These are phyloP conservation scores for Dioszegia crocea DNA, from an alignment of 768 basidiomycete genomes.

Conservation along the genomic window DNA sequence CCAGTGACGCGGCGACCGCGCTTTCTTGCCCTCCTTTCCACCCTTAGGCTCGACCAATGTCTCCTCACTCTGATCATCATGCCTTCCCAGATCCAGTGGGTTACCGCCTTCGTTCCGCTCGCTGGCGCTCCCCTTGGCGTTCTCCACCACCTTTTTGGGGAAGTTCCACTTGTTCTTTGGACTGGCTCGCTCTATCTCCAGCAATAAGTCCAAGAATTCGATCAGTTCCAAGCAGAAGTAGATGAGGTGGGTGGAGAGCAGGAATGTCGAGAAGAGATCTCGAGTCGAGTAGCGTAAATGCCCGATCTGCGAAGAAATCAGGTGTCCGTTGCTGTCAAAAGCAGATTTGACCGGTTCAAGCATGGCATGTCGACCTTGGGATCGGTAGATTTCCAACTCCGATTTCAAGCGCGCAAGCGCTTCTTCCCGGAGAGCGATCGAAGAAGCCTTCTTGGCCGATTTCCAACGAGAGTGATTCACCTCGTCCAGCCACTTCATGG, in stretches of 20 bases:
- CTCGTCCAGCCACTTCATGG: conserved; percentile 43
- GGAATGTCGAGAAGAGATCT: conserved; percentile 57
- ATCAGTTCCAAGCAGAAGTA: conserved; percentile 51
- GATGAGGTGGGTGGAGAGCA: conserved; percentile 55
- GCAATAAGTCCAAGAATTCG: conserved; percentile 50
- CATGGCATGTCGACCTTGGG: conserved; percentile 45
- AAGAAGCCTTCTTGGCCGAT: conserved; percentile 8
- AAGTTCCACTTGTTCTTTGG: conserved; percentile 48
- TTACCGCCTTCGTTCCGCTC: conserved; percentile 25
- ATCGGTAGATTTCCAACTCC: conserved; percentile 21
- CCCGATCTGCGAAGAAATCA: conserved; percentile 12
- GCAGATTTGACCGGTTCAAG: conserved; percentile 54
- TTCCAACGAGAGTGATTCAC: conserved; percentile 44
- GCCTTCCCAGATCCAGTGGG: conserved; percentile 39
- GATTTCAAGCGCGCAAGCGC: conserved; percentile 13
- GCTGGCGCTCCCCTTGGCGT: conserved; percentile 40
- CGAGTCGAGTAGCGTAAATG: conserved; percentile 29
- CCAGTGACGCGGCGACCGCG: neutral
- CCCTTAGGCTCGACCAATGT: conserved; percentile 22
- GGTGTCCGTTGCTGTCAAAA: conserved; percentile 45
- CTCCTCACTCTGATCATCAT: conserved; percentile 11
- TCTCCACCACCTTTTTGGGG: conserved; percentile 54
- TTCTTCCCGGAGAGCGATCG: conserved; percentile 25
- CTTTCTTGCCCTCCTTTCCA: conserved; percentile 11
- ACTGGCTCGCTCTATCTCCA: conserved; percentile 52